A percentile compares a stretch with the other conserved stretches of the same genome.
Evolutionary conservation across 2,329 filamentous ascomycete genomes (phyloP).

Genomic region (Keithomyces neogunnii): DNA sequence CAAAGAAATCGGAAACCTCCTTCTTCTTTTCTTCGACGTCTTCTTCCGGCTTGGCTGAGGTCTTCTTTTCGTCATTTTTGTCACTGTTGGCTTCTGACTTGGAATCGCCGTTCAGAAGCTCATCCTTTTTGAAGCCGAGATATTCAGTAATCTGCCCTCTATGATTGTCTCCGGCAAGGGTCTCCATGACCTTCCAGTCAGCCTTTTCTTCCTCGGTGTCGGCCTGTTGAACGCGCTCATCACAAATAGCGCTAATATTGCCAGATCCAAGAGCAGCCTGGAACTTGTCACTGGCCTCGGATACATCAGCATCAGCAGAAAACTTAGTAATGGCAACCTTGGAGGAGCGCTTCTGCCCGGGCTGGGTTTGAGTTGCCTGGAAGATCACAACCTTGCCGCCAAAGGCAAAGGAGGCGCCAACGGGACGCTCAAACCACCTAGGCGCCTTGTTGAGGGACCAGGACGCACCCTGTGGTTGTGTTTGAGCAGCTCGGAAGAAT

Average conservation of each 20-base stretch:
- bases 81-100: constrained; percentile 16
- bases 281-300: constrained; percentile 77
- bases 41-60: constrained; percentile 23
- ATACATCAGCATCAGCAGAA: constrained; percentile 76
- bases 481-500: constrained; percentile 91
- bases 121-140: constrained; percentile 71
- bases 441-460: constrained; percentile 83
- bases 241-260: constrained; percentile 70
- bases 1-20: constrained; percentile 73
- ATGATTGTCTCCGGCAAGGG: constrained; percentile 76
- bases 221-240: constrained; percentile 65
- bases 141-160: constrained; percentile 80
- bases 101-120: constrained; percentile 40
- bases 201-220: constrained; percentile 86
- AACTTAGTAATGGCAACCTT: constrained; percentile 82
- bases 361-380: constrained; percentile 45
- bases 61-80: constrained; percentile 15
- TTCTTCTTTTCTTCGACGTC: constrained; percentile 42
- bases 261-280: constrained; percentile 73
- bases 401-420: constrained; percentile 87
- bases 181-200: constrained; percentile 92
- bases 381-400: constrained; percentile 85
- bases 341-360: constrained; percentile 60
- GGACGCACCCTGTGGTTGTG: constrained; percentile 79
- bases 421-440: constrained; percentile 80